These are phyloP conservation scores for Coemansia sp. DNA, from an alignment of 192 early-diverging fungal species.

Conservation along the genomic window DNA sequence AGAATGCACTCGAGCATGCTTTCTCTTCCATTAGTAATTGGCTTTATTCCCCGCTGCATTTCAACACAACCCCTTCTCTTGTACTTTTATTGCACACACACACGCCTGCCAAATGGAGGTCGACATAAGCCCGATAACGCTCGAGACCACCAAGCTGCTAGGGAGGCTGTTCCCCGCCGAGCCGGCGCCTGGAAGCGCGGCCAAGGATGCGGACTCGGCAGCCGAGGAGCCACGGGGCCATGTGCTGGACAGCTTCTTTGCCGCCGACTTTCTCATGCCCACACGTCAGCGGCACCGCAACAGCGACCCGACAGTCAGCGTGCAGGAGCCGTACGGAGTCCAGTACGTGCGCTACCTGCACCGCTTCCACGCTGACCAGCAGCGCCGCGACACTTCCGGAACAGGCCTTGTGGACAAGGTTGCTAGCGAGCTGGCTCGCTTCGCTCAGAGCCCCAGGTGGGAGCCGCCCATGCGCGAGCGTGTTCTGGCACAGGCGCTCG, in stretches of 20 bases:
- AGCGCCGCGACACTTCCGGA: not conserved
- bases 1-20: too few relatives aligned
- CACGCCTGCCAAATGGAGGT: slow-evolving; percentile 45
- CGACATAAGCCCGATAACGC: slow-evolving; percentile 40
- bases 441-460: slow-evolving; percentile 9
- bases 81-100: not conserved
- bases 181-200: not conserved
- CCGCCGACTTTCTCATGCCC: slow-evolving; percentile 46
- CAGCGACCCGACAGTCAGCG: slow-evolving; percentile 3
- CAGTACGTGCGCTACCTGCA: slow-evolving; percentile 35
- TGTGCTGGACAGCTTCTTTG: slow-evolving; percentile 39
- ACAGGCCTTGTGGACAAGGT: not conserved
- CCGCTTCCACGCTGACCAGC: slow-evolving; percentile 11
- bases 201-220: not conserved
- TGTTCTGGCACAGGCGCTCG: slow-evolving; percentile 28
- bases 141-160: slow-evolving; percentile 33
- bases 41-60: too few relatives aligned
- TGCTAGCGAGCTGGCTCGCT: not conserved
- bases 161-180: slow-evolving; percentile 23
- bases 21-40: too few relatives aligned
- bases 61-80: not conserved
- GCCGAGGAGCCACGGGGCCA: not conserved
- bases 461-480: slow-evolving; percentile 14
- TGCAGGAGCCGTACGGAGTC: slow-evolving; percentile 36
- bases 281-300: not conserved